Conservation (phyloP, 2,329 filamentous ascomycete genomes). For the Verticillium nubilum region DNA sequence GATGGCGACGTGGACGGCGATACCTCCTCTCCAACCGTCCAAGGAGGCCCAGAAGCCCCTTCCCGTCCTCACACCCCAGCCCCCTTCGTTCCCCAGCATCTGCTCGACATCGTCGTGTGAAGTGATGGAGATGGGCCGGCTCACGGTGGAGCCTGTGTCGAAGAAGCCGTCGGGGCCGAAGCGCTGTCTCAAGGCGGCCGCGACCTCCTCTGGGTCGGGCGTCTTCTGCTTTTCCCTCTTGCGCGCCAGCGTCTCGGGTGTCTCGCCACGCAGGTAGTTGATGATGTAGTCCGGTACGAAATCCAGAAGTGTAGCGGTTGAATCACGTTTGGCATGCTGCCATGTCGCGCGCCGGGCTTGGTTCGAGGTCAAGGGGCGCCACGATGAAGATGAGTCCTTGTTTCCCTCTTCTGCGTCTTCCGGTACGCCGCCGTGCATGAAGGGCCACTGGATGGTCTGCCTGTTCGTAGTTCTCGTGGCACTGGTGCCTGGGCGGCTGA, state of each 20-base stretch:
- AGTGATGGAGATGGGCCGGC: neutral
- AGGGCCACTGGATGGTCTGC: constrained; percentile 14
- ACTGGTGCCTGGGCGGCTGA: neutral
- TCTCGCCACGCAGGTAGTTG: constrained; percentile 50
- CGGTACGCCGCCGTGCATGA: constrained; percentile 5
- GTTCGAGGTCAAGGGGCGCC: constrained; percentile 6
- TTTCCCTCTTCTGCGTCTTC: constrained; percentile 5
- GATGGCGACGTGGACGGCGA: constrained; percentile 36
- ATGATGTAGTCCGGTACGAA: constrained; percentile 51
- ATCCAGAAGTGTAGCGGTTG: constrained; percentile 10
- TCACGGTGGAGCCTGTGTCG: constrained; percentile 4
- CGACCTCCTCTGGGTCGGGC: constrained; percentile 22
- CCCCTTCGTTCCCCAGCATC: constrained; percentile 11
- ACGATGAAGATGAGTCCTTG: constrained; percentile 9
- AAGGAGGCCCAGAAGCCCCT: constrained; percentile 19
- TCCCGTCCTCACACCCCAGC: constrained; percentile 13
- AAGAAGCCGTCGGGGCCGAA: constrained; percentile 4
- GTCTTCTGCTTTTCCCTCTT: constrained; percentile 31
- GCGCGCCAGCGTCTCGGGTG: constrained; percentile 44
- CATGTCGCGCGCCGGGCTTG: constrained; percentile 10
- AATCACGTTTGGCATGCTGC: constrained; percentile 11
- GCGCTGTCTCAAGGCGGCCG: neutral
- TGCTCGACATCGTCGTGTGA: constrained; percentile 9
- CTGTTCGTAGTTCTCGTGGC: constrained; percentile 8
- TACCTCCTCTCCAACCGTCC: constrained; percentile 41